Conservation (phyloP, 306 rosid genomes). For the Carpinus fangiana region DNA sequence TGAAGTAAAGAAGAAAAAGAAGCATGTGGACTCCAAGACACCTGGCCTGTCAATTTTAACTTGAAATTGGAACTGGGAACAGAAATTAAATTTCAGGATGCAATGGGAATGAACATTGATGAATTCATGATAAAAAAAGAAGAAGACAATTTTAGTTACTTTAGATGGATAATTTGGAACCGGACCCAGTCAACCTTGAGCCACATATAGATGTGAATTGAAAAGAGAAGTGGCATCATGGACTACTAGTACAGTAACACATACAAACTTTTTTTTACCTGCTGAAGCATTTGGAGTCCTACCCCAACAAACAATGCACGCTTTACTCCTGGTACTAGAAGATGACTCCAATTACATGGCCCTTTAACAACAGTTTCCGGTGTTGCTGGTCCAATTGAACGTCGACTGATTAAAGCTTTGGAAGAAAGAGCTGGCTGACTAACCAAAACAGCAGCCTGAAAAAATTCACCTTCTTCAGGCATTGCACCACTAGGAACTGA, state of each 20-base stretch:
- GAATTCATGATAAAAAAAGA: too few relatives aligned
- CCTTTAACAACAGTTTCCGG: conserved; percentile 43
- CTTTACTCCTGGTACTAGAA: conserved; percentile 82
- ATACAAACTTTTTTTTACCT: conserved; percentile 44
- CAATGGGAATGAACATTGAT: too few relatives aligned
- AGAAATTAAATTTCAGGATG: too few relatives aligned
- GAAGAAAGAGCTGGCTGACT: conserved; percentile 57
- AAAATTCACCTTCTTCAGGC: conserved; percentile 51
- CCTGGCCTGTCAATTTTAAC: too few relatives aligned
- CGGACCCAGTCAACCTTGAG: not conserved
- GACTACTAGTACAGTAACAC: not conserved
- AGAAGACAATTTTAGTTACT: too few relatives aligned
- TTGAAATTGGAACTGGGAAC: too few relatives aligned
- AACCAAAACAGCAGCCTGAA: conserved; percentile 78
- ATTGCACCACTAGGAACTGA: conserved; percentile 68
- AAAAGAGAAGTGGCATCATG: not conserved
- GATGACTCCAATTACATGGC: conserved; percentile 43
- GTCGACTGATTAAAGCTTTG: conserved; percentile 55
- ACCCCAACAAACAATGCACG: conserved; percentile 84
- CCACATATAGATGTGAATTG: not conserved
- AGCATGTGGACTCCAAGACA: not conserved
- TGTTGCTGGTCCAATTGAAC: conserved; percentile 78
- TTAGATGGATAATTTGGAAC: not conserved
- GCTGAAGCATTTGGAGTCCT: conserved; percentile 93
- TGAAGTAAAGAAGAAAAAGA: not conserved